Base-by-base conservation (phyloP, 306 rosid species). In the Herpetospermum pedunculosum region DNA sequence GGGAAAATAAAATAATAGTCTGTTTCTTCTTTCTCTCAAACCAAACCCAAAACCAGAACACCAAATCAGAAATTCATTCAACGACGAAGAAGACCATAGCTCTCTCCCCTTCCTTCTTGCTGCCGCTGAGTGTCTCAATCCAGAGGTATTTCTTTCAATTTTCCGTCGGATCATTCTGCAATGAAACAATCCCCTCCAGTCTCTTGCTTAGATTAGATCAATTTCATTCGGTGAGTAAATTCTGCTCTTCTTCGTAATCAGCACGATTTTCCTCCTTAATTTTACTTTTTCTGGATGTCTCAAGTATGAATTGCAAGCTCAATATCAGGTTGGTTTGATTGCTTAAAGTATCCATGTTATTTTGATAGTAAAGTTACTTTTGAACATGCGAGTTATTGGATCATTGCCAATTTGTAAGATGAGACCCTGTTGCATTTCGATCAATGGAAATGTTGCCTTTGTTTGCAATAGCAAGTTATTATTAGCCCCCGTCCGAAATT, bases 41-140 rank as follows among this genome's bases (percentile, higher is more conserved):
- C 67, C 52, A 28, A 49, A 21, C 26, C 52, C 71, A 58, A n/a
- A 35, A 9, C 76, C 6, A 23, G 34, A n/a, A n/a, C n/a, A 38
- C 57, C 50, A 74, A 74, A 74, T 58, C 78, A 46, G 58, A 75
- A 57, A 59, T 35, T 44, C 77, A 58, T 57, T 53, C 44, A 58
- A 28, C 26, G 10, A 30, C 14, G 59, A 59, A 50, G 23, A n/a
- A n/a, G n/a, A n/a, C 71, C n/a, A 41, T 4, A 59, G 9, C 69
- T 74, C 77, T 25, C 75, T n/a, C 30, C 16, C n/a, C n/a, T 30
- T 38, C 68, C 23, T 34, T 49, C 62, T 9, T 2, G 37, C 54
- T 25, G 34, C 53, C 9, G 53, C 23, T 16, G 18, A 54, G 6
- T 3, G 32, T 49, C 12, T 40, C 69, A 0, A 25, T 40, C 13